Base-by-base conservation (phyloP, 306 rosid genomes). In the Rosa multiflora region DNA sequence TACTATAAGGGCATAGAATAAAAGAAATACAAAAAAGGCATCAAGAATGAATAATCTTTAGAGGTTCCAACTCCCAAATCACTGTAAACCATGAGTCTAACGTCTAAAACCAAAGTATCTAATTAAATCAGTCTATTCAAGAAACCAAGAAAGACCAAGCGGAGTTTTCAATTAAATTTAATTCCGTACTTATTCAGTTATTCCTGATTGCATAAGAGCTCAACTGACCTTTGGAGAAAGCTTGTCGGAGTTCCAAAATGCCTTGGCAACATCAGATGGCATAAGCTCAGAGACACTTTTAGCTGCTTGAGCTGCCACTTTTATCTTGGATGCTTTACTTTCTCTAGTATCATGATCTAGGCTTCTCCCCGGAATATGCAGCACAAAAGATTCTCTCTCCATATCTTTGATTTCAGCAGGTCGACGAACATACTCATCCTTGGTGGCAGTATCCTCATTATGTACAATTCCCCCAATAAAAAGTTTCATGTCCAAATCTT, bases 221-320 rank as follows among this genome's bases (percentile, higher is more conserved):
- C 69, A 85, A 78, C 94, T 88, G 81, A 96, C 99, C 99, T 93
- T 96, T 62, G 99, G 82, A 70, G 96, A 91, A 79, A 91, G 89
- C 87, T 90, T 93, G 71, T 93, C 96, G 64, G 95, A 83, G 67
- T 84, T 74, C 97, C 88, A 96, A 79, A 96, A 93, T 72, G 91
- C 97, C 85, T 91, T 91, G 66, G 97, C 98, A 77, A 96, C 89
- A 66, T 96, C 98, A 77, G 97, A 81, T 82, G 98, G 97, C 98
- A 93, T 96, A 82, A 93, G 98, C 87, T 91, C 97, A 56, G 97
- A 80, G 46, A 89, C 80, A 70, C 94, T 97, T 89, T 89, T 90
- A 72, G 96, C 91, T 73, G 97, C 92, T 37, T 93, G 76, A 61
- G 96, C 93, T 67, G 94, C 93, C 79, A 88, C 97, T 84, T 91